Base-by-base conservation (phyloP, 805 yeast species). In the Vanderwaltozyma yarrowii region DNA sequence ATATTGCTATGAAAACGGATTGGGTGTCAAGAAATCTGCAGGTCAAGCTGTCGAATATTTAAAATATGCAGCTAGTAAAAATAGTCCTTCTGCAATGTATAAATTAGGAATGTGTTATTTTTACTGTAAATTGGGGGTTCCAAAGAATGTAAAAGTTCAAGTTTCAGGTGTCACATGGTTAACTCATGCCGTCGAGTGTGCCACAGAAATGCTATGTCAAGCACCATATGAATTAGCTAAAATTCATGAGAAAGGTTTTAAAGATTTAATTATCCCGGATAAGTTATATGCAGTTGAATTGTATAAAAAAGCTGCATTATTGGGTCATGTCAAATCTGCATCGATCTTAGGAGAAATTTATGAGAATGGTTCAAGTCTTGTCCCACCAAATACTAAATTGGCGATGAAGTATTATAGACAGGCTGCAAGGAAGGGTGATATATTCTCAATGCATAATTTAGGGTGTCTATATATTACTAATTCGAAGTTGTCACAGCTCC, bases 401-500 rank as follows among this genome's bases (percentile, higher is more conserved):
- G 80, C 92, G 1, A 81, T 88, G 31, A 95, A 87, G 56, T 88
- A 86, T 56, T 87, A 83, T 58, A 85, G 94, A 1, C 76, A 80
- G 45, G 94, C 94, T 0, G 95, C 96, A 0, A 58, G 77, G 19
- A 78, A 78, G 2, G 95, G 95, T 5, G 94, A 88, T 57, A 70
- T 89, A 1, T 78, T 73, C 36, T 78, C 94, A 9, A 89, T 87
- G 92, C 69, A 86, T 52, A 85, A 94, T 2, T 69, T 88, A 65
- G 86, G 95, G 55, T 95, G 96, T 2, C 87, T 95, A 95, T 88
- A 87, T 58, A 68, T 87, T 59, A 82, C 83, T 16, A 96, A 96
- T 0, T 75, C 81, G 27, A 85, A 80, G 24, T 85, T 88, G 13
- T 71, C 70, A 37, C 67, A 88, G 48, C 78, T 77, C 6, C 72